These are phyloP conservation scores for Basipetospora chlamydospora DNA, from an alignment of 2,329 filamentous ascomycete species.

Conservation along the genomic window DNA sequence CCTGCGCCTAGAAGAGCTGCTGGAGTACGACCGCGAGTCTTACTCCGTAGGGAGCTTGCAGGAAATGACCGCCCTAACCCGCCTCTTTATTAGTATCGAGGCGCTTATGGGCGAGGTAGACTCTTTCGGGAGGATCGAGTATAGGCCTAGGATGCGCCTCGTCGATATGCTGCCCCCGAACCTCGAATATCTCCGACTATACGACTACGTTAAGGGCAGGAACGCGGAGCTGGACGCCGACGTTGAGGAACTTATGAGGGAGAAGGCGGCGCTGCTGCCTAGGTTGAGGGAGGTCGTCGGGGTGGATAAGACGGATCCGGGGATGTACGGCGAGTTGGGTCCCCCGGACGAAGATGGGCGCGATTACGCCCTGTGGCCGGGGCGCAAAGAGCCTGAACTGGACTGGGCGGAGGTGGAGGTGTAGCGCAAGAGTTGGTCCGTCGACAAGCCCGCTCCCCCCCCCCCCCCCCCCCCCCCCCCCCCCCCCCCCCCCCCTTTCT, in stretches of 20 bases:
- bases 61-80: constrained; percentile 6
- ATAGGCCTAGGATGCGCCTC: constrained; percentile 3
- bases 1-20: not conserved
- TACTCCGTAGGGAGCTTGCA: constrained; percentile 6
- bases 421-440: too few species aligned
- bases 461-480: too few species aligned
- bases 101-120: not conserved
- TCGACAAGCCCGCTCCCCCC: too few species aligned
- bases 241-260: constrained; percentile 6
- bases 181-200: constrained; percentile 8
- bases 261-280: constrained; percentile 6
- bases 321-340: too few species aligned
- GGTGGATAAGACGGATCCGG: not conserved
- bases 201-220: constrained; percentile 8
- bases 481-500: too few species aligned
- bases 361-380: too few species aligned
- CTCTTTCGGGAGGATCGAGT: not conserved
- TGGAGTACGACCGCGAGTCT: constrained; percentile 1
- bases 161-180: constrained; percentile 7
- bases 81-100: constrained; percentile 3
- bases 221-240: constrained; percentile 3
- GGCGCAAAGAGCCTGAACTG: too few species aligned
- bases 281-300: constrained; percentile 3
- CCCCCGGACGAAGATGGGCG: too few species aligned
- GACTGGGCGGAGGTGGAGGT: too few species aligned